Conservation (phyloP, 352 stramenopile species). For the Globisporangium megalacanthum region DNA sequence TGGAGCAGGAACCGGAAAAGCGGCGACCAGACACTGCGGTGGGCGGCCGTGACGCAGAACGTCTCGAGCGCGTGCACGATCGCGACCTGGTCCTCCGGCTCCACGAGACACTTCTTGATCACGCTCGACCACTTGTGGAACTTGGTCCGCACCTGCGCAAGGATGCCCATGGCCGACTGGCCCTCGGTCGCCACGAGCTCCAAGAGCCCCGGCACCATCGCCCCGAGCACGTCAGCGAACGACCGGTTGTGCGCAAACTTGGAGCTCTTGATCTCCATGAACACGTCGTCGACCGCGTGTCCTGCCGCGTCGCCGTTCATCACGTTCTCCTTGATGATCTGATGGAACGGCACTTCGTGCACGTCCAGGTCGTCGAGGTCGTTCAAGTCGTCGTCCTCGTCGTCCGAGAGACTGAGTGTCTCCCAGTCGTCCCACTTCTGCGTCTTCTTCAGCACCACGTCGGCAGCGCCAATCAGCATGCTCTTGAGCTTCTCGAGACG, state of each 20-base stretch:
- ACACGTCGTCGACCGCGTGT: conserved; percentile 86
- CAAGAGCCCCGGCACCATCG: conserved; percentile 67
- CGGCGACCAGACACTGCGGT: conserved; percentile 49
- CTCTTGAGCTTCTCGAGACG: conserved; percentile 68
- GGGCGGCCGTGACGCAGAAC: conserved; percentile 42
- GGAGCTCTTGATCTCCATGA: conserved; percentile 93
- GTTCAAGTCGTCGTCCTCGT: conserved; percentile 58
- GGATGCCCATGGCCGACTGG: conserved; percentile 54
- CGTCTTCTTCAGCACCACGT: conserved; percentile 54
- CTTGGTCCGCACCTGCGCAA: conserved; percentile 77
- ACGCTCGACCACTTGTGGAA: conserved; percentile 89
- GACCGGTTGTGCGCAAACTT: conserved; percentile 91
- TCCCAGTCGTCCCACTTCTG: conserved; percentile 75
- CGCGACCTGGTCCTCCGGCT: conserved; percentile 60
- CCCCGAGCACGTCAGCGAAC: conserved; percentile 73
- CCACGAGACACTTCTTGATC: conserved; percentile 87
- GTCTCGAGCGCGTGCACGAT: conserved; percentile 54
- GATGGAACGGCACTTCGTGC: conserved; percentile 56
- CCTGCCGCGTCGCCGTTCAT: conserved; percentile 63
- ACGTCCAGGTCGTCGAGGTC: conserved; percentile 34
- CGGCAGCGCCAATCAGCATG: conserved; percentile 51
- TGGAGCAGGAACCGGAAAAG: conserved; percentile 93
- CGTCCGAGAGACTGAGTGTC: conserved; percentile 68
- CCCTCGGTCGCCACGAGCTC: conserved; percentile 53
- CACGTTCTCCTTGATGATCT: conserved; percentile 81